These are phyloP conservation scores for Fistulifera pelliculosa DNA, from an alignment of 108 stramenopile genomes.

Conservation along the genomic window DNA sequence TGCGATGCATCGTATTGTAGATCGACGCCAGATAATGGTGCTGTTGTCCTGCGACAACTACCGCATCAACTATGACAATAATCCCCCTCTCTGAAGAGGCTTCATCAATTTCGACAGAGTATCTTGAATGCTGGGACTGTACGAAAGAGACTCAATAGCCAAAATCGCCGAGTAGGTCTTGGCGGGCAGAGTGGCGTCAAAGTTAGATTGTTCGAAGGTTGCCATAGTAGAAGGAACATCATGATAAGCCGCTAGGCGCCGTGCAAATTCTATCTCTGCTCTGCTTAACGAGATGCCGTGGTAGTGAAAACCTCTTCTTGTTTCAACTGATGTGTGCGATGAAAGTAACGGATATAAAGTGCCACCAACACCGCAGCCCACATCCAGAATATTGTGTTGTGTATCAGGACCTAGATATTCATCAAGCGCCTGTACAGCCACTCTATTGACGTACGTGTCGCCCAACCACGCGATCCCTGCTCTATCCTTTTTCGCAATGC, in stretches of 20 bases:
- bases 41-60: neutral
- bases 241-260: neutral
- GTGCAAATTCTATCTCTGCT: conserved; percentile 18
- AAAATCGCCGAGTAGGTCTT: conserved; percentile 18
- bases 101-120: conserved; percentile 18
- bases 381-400: conserved; percentile 16
- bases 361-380: conserved; percentile 23
- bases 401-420: neutral
- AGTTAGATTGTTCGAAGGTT: conserved; percentile 10
- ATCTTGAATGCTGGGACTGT: conserved; percentile 12
- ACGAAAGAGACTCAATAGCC: conserved; percentile 28
- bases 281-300: conserved; percentile 25
- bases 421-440: conserved; percentile 15
- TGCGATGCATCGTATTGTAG: neutral
- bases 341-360: conserved; percentile 23
- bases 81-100: conserved; percentile 17
- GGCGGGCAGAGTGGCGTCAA: conserved; percentile 12
- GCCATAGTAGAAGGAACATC: neutral
- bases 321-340: neutral
- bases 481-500: neutral
- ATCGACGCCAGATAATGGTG: neutral
- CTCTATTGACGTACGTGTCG: conserved; percentile 18
- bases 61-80: conserved; percentile 25
- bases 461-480: conserved; percentile 15
- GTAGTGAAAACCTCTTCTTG: conserved; percentile 6